phyloP scores from a whole-genome alignment of 352 stramenopile genomes.

The Globisporangium cylindrosporum region DNA sequence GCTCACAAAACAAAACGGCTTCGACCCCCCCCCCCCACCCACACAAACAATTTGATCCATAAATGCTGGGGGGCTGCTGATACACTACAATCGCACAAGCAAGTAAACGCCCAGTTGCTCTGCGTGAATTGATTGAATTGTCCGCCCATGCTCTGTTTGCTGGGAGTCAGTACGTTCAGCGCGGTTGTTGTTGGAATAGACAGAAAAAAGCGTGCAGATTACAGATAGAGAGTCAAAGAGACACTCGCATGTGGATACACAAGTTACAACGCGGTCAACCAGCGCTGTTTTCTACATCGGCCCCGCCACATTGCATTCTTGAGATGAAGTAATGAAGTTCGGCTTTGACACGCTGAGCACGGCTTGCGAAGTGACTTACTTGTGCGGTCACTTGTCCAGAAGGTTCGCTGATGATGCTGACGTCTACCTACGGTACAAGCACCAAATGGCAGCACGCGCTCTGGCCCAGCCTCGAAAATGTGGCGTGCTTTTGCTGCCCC shows the following conservation, averaged over 20 bases:
- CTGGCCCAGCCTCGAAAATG: neutral
- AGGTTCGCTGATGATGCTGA: neutral
- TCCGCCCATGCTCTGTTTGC: neutral
- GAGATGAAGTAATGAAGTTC: neutral
- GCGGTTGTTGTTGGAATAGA: neutral
- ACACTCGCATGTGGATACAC: neutral
- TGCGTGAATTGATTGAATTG: neutral
- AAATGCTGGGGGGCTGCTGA: neutral
- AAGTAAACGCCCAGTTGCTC: neutral
- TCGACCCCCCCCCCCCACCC: neutral
- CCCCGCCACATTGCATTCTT: neutral
- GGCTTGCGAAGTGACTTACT: neutral
- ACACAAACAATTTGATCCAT: neutral
- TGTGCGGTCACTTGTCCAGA: neutral
- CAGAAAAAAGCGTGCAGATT: neutral
- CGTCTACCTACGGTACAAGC: neutral
- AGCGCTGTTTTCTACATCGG: neutral
- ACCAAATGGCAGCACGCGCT: neutral
- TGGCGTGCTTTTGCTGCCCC: constrained; percentile 6
- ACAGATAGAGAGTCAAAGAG: neutral
- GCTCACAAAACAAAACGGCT: neutral
- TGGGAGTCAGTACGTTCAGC: neutral
- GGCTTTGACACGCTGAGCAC: neutral
- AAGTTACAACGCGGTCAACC: neutral
- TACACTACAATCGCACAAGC: neutral